These are phyloP conservation scores for Calonectria hawksworthii DNA, from an alignment of 2,329 filamentous ascomycete species.

Conservation along the genomic window DNA sequence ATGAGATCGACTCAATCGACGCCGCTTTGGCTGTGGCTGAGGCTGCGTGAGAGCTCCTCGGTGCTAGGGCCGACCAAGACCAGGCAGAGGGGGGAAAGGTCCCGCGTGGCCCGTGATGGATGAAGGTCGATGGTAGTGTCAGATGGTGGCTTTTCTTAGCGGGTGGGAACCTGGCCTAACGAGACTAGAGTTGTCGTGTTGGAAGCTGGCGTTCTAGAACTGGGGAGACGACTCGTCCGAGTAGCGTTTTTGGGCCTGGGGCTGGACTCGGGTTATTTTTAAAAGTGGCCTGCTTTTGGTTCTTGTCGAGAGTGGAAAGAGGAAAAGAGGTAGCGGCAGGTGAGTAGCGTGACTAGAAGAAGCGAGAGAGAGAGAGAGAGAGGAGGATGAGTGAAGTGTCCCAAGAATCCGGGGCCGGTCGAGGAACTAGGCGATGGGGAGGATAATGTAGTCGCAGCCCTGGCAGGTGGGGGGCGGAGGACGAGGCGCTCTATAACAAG, in stretches of 20 bases:
- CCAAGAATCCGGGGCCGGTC: constrained; percentile 32
- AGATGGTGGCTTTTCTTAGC: constrained; percentile 25
- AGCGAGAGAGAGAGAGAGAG: not conserved
- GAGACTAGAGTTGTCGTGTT: constrained; percentile 9
- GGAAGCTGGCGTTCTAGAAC: constrained; percentile 24
- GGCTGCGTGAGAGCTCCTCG: not conserved
- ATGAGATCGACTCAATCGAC: constrained; percentile 11
- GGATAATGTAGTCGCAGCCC: not conserved
- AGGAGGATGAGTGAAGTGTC: constrained; percentile 3
- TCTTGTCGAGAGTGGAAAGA: not conserved
- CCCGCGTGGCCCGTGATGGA: constrained; percentile 8
- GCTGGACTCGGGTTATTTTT: constrained; percentile 16
- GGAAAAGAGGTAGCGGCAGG: not conserved
- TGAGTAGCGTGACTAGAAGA: not conserved
- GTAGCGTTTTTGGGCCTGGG: constrained; percentile 6
- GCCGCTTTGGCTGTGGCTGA: constrained; percentile 8
- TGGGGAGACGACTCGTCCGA: constrained; percentile 11
- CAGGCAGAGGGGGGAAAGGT: not conserved
- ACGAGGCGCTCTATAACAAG: constrained; percentile 20
- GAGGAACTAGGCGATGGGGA: constrained; percentile 8
- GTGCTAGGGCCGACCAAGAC: not conserved
- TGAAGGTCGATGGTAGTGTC: constrained; percentile 13
- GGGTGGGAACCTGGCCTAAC: not conserved
- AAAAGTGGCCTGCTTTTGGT: constrained; percentile 13
- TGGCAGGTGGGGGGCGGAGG: not conserved